Evolutionary conservation across 805 yeast genomes (phyloP), one percentile per base, ranked within the genome.

Genomic region (Metschnikowia picachoensis): DNA sequence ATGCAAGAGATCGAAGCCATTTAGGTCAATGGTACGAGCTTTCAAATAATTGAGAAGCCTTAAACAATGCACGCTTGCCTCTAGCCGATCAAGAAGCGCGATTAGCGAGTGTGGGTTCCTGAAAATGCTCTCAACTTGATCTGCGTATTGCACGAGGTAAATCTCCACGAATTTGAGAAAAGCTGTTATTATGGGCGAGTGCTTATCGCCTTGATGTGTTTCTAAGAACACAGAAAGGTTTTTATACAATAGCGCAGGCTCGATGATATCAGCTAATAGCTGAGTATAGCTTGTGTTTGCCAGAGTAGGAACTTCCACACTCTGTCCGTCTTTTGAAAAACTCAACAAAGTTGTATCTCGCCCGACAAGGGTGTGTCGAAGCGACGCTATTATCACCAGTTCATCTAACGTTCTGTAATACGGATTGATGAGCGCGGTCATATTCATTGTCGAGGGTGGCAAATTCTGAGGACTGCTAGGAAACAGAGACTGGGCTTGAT

Each of bases 171-270:
- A 73, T 14, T 83, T 69, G 6, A 76, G 49, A 37, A 84, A 78
- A 1, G 95, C 85, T 33, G 79, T 80, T 49, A 78, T 79, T 13
- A 85, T 72, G 8, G 86, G 83, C 3, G 85, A 77, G 20, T 60
- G 50, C 16, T 59, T 53, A 4, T 54, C 56, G 46, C 48, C 65
- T 54, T 52, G 63, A 13, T 51, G 61, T 36, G 56, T 41, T 17
- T 55, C 67, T 11, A 74, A 51, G 16, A 58, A 55, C 13, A 42
- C 46, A 4, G 60, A 62, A 31, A 88, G 62, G 36, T 68, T 61
- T 42, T 75, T 73, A 63, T 78, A 87, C 3, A 89, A 65, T 30
- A 90, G 64, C 0, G 87, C 92, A 1, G 89, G 85, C 61, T 90
- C 97, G 35, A 84, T 67, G 1, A 86, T 65, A 27, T 72, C 61